A percentile compares a stretch with the other conserved stretches of the same genome.
These are phyloP conservation scores for Isatis lusitanica DNA, from an alignment of 441 rosid genomes.

Conservation along the genomic window DNA sequence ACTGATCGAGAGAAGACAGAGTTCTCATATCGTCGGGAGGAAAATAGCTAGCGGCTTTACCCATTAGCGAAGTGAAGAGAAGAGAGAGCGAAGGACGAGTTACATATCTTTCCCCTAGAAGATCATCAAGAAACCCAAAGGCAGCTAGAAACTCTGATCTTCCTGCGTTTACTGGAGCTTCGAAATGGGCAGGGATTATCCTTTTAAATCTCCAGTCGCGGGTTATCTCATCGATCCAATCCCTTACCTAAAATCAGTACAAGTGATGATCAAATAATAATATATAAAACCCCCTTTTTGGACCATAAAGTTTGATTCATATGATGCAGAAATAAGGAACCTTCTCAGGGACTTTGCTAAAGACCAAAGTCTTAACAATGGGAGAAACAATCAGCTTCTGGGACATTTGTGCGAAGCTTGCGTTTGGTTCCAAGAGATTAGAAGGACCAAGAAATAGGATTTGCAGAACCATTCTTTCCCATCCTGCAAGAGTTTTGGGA, in stretches of 20 bases:
- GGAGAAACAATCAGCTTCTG: constrained; percentile 94
- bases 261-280: not conserved
- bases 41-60: constrained; percentile 93
- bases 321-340: constrained; percentile 35
- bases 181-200: constrained; percentile 92
- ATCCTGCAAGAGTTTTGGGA: constrained; percentile 53
- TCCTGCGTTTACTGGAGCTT: constrained; percentile 78
- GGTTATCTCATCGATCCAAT: constrained; percentile 82
- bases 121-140: constrained; percentile 85
- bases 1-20: constrained; percentile 84
- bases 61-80: constrained; percentile 70
- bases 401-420: constrained; percentile 92
- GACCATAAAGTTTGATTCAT: not conserved
- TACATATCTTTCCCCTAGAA: constrained; percentile 65
- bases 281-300: not conserved
- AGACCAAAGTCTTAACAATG: constrained; percentile 86
- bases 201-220: constrained; percentile 90
- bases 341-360: constrained; percentile 97
- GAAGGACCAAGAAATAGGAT: constrained; percentile 93
- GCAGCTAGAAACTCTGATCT: constrained; percentile 86
- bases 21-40: constrained; percentile 98
- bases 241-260: constrained; percentile 59
- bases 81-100: constrained; percentile 70
- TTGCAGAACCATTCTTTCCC: constrained; percentile 99
- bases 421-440: constrained; percentile 88